Base-by-base conservation (phyloP, 768 basidiomycete species). In the Paxillus ammoniavirescens region DNA sequence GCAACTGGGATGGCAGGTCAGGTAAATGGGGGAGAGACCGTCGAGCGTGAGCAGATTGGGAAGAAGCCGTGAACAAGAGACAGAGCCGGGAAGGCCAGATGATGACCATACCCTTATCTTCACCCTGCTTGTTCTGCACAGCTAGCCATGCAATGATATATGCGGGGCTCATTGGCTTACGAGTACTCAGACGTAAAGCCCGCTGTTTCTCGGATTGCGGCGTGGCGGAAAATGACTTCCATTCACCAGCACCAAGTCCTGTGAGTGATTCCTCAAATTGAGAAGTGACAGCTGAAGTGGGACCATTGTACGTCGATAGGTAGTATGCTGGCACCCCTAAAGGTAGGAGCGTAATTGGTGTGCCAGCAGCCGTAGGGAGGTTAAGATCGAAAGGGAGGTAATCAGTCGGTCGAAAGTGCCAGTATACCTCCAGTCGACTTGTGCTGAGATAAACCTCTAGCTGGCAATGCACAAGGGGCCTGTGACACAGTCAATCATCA, bases 101-200 rank as follows among this genome's bases (percentile, higher is more conserved):
- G 46, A 87, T 73, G n/a, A 79, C 74, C 30, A 89, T 72, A 1
- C 89, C 89, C 60, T 90, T 91, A 58, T 89, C 87, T 65, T 91
- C 89, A 31, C 87, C 88, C 58, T 87, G 88, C 56, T 80, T 84
- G 61, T 89, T 89, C 67, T 89, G 82, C 17, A 91, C 85, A 31
- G 77, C 79, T 36, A 91, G 76, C 84, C 86, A 91, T 4, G 81
- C 87, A 49, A 91, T 82, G 42, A 89, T 68, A 65, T 82, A 89
- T 14, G 61, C 59, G 2, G 67, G 66, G 41, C 38, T 52, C 37
- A 53, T 48, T 43, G 51, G 49, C 49, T 60, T 59, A 51, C 43
- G 63, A 30, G 36, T 55, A 48, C 61, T 60, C 36, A 54, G 43
- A 53, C 49, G 62, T 52, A 57, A 61, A 47, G 54, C 53, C 48